phyloP scores from a whole-genome alignment of 257 asterid genomes.

The Osmanthus fragrans region DNA sequence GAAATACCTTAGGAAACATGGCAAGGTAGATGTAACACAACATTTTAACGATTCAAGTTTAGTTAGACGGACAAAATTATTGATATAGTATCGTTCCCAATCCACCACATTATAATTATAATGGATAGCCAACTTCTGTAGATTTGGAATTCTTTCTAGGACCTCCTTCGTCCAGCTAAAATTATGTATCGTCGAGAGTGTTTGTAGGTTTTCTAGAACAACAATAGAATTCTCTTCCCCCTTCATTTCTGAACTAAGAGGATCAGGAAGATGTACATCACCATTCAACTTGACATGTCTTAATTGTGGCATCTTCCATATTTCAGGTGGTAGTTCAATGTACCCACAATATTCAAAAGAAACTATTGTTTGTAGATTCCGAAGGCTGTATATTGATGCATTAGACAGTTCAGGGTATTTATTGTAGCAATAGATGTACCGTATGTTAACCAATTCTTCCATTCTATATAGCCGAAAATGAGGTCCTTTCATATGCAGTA shows the following conservation, averaged over 20 bases:
- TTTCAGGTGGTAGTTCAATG: background rate
- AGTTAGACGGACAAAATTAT: background rate
- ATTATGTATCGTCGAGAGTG: background rate
- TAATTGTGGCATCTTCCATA: background rate
- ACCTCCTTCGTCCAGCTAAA: background rate
- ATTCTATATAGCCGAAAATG: fast-evolving
- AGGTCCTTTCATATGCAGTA: no score
- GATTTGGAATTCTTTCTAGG: background rate
- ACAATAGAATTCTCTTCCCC: background rate
- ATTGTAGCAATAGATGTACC: no score
- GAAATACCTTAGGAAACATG: background rate
- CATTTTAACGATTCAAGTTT: background rate
- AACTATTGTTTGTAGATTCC: background rate
- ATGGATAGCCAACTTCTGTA: background rate
- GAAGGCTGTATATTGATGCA: background rate
- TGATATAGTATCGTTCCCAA: background rate
- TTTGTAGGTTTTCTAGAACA: background rate
- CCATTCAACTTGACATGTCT: background rate
- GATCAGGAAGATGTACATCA: background rate
- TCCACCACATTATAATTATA: background rate
- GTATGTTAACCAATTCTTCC: no score
- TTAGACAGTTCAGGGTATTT: fast-evolving
- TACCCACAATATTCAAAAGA: no score
- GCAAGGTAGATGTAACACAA: fast-evolving
- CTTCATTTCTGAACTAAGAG: background rate